phyloP scores from a whole-genome alignment of 2,329 filamentous ascomycete species.

The Colletotrichum sublineola region DNA sequence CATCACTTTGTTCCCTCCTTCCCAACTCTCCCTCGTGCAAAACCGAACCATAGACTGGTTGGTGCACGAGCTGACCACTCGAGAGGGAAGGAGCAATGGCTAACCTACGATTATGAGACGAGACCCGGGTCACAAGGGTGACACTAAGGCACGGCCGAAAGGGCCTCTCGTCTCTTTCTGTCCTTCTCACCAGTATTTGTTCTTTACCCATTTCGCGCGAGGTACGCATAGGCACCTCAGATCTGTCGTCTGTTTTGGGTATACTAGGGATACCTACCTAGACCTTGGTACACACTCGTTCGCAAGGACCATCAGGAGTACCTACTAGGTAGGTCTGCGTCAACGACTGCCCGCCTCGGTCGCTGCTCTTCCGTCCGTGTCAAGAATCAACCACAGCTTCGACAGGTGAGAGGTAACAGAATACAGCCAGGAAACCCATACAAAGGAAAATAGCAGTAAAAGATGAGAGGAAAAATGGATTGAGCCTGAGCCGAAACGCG shows the following conservation, averaged over 20 bases:
- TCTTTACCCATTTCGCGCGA: not conserved
- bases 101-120: constrained; percentile 4
- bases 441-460: not conserved
- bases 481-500: not conserved
- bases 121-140: constrained; percentile 23
- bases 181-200: not conserved
- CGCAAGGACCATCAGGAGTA: not conserved
- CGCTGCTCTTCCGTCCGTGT: not conserved
- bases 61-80: constrained; percentile 32
- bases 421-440: not conserved
- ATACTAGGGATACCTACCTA: too few species aligned
- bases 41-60: constrained; percentile 27
- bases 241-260: too few species aligned
- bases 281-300: not conserved
- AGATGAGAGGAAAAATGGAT: too few species aligned
- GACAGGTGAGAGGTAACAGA: not conserved
- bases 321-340: not conserved
- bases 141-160: constrained; percentile 8
- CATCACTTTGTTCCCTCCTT: constrained; percentile 36
- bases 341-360: constrained; percentile 5
- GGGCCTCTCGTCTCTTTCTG: not conserved
- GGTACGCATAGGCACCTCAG: too few species aligned
- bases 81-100: constrained; percentile 35
- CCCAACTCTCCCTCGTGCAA: constrained; percentile 33
- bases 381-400: not conserved